These are phyloP conservation scores for Evernia prunastri DNA, from an alignment of 495 filamentous ascomycete species.

Conservation along the genomic window DNA sequence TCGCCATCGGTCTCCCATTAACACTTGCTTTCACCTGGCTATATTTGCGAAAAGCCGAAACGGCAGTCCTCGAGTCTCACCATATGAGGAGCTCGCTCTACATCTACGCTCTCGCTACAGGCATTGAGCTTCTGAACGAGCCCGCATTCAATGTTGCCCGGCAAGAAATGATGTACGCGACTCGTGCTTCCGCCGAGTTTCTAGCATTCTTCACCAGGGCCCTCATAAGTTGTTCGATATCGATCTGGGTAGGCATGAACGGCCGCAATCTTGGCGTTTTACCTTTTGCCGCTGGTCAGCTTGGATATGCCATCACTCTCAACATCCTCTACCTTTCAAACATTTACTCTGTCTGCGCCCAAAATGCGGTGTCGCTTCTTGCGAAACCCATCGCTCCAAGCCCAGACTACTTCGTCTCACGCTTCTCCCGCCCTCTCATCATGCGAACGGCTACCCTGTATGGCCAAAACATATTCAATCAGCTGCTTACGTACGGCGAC, in stretches of 20 bases:
- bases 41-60: conserved; percentile 55
- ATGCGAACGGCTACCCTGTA: conserved; percentile 69
- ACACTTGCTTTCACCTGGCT: conserved; percentile 53
- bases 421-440: conserved; percentile 60
- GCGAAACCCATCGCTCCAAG: conserved; percentile 38
- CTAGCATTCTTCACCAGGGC: conserved; percentile 72
- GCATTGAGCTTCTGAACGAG: conserved; percentile 76
- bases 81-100: conserved; percentile 57
- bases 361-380: conserved; percentile 54
- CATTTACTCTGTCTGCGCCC: conserved; percentile 37
- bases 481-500: conserved; percentile 90
- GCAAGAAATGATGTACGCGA: conserved; percentile 69
- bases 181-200: conserved; percentile 73
- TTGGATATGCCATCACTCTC: conserved; percentile 64
- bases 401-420: conserved; percentile 48
- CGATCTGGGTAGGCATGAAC: conserved; percentile 48
- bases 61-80: conserved; percentile 49
- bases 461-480: conserved; percentile 82
- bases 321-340: conserved; percentile 57
- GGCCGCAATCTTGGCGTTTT: conserved; percentile 59
- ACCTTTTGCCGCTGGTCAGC: conserved; percentile 83
- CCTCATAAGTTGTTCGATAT: conserved; percentile 57
- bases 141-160: conserved; percentile 81
- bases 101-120: conserved; percentile 65
- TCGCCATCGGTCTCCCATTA: conserved; percentile 61